phyloP scores from a whole-genome alignment of 805 yeast genomes.

The Zygosaccharomyces gambellarensis region DNA sequence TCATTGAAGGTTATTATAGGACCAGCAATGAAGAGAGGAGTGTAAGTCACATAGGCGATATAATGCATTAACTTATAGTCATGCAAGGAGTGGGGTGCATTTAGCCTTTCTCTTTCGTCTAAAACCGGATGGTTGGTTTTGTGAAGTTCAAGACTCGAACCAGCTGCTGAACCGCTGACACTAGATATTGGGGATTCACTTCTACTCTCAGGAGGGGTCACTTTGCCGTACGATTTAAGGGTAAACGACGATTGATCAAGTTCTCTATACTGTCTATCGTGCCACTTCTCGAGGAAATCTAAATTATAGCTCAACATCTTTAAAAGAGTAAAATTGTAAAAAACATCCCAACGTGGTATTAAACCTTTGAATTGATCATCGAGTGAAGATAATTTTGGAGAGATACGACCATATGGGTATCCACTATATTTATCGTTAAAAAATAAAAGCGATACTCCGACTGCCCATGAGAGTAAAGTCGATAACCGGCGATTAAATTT shows the following conservation, averaged over 20 bases:
- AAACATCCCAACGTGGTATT: conserved; percentile 91
- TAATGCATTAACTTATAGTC: conserved; percentile 66
- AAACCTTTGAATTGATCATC: conserved; percentile 68
- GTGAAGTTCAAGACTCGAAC: conserved; percentile 11
- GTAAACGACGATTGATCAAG: not conserved
- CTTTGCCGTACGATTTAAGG: not conserved
- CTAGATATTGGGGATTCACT: conserved; percentile 16
- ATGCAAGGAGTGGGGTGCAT: conserved; percentile 52
- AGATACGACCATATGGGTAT: conserved; percentile 44
- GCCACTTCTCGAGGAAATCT: conserved; percentile 56
- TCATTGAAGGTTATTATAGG: conserved; percentile 93
- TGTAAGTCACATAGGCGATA: conserved; percentile 70
- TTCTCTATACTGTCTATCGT: not conserved
- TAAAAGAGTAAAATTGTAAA: conserved; percentile 81
- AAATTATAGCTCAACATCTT: conserved; percentile 78
- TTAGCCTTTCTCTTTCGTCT: conserved; percentile 61
- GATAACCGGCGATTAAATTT: conserved; percentile 38
- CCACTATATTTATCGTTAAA: conserved; percentile 65
- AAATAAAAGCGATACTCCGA: conserved; percentile 74
- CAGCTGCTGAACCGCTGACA: conserved; percentile 15
- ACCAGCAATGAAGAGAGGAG: conserved; percentile 92
- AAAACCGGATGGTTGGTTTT: conserved; percentile 19
- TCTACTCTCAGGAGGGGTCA: not conserved
- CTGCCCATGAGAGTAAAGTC: conserved; percentile 56
- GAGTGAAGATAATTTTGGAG: conserved; percentile 42